phyloP scores from a whole-genome alignment of 345 rosid species.

The Aegle marmelos region DNA sequence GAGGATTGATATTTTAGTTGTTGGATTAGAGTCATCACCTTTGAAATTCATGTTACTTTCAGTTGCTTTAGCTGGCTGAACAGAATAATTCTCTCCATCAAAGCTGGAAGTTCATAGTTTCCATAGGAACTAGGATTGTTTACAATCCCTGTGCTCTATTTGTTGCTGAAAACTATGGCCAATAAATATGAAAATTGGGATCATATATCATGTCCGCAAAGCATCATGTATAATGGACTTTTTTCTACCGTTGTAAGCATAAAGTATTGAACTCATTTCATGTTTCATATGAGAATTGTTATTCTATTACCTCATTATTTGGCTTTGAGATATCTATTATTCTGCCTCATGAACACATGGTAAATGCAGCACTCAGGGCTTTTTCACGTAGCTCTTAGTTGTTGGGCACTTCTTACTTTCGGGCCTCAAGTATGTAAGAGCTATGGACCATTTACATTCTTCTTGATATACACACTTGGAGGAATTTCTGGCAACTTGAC shows the following conservation, averaged over 20 bases:
- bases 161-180: not conserved
- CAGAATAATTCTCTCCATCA: not conserved
- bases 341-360: not conserved
- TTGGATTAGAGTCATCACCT: not conserved
- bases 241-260: not conserved
- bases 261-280: not conserved
- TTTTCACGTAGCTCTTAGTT: conserved; percentile 70
- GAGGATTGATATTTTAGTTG: not conserved
- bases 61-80: not conserved
- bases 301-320: not conserved
- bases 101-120: not conserved
- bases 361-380: conserved; percentile 72
- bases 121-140: not conserved
- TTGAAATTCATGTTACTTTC: not conserved
- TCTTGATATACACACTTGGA: conserved; percentile 76
- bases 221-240: not conserved
- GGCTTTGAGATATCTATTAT: not conserved
- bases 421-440: conserved; percentile 74
- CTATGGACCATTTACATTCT: conserved; percentile 72
- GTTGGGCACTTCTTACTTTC: conserved; percentile 76
- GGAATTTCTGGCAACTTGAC: conserved; percentile 85
- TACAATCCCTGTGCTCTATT: not conserved
- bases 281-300: not conserved
- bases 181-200: not conserved
- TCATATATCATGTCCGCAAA: not conserved